A percentile compares a stretch with the other conserved stretches of the same genome.
These are phyloP conservation scores for Afroboletus lepidellus DNA, from an alignment of 1,284 basidiomycete species.

Conservation along the genomic window DNA sequence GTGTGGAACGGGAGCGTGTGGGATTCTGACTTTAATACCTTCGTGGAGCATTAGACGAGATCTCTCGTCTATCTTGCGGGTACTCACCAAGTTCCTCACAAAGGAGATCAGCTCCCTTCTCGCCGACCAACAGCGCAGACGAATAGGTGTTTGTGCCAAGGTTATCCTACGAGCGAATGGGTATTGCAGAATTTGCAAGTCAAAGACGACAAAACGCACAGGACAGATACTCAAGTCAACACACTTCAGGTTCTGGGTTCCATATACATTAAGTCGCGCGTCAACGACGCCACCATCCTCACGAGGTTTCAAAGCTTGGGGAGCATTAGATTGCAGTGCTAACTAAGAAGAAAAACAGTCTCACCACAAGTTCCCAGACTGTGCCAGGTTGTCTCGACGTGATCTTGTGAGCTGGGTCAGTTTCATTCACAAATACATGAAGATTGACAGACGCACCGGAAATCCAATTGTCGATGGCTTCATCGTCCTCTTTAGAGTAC, in stretches of 20 bases:
- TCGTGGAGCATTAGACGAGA: constrained; percentile 3
- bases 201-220: constrained; percentile 36
- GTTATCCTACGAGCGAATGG: constrained; percentile 48
- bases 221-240: constrained; percentile 70
- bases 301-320: constrained; percentile 67
- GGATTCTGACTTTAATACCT: constrained; percentile 61
- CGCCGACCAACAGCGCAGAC: constrained; percentile 64
- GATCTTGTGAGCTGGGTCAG: constrained; percentile 37
- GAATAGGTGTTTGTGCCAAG: constrained; percentile 73
- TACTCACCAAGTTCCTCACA: constrained; percentile 61
- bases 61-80: background rate
- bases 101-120: constrained; percentile 64
- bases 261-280: constrained; percentile 67
- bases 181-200: background rate
- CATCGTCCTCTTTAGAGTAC: constrained; percentile 63
- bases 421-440: background rate
- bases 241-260: constrained; percentile 58
- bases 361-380: constrained; percentile 49
- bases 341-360: background rate
- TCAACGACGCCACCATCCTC: constrained; percentile 78
- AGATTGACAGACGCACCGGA: constrained; percentile 29
- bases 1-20: constrained; percentile 70
- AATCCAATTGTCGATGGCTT: constrained; percentile 70
- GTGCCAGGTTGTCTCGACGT: constrained; percentile 78
- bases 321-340: background rate